These are phyloP conservation scores for Entomortierella lignicola DNA, from an alignment of 192 early-diverging fungal species.

Conservation along the genomic window DNA sequence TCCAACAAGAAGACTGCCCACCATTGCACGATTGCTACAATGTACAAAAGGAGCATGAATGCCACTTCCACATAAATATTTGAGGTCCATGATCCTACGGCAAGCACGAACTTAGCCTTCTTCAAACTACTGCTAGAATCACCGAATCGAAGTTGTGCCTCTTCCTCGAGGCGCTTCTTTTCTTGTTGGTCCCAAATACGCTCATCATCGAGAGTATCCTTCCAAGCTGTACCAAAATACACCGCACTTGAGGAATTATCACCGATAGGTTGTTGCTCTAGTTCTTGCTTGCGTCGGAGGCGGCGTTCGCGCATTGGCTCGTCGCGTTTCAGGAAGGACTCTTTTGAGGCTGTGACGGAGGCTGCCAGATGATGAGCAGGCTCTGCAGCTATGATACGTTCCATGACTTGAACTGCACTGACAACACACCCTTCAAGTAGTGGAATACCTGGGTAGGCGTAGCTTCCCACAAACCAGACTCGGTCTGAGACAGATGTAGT, in stretches of 20 bases:
- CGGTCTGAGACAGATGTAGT: conserved; percentile 38
- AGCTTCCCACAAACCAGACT: conserved; percentile 70
- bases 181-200: conserved; percentile 46
- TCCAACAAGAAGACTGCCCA: conserved; percentile 46
- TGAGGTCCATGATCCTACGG: conserved; percentile 44
- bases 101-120: conserved; percentile 19
- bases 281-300: conserved; percentile 12
- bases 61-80: conserved; percentile 48
- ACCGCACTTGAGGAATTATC: conserved; percentile 14
- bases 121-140: background rate
- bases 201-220: conserved; percentile 48
- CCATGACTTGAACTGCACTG: conserved; percentile 64
- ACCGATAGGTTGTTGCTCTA: background rate
- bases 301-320: conserved; percentile 46
- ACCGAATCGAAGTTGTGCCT: background rate
- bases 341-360: conserved; percentile 9
- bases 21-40: conserved; percentile 46
- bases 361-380: conserved; percentile 13
- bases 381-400: conserved; percentile 46
- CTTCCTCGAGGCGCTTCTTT: conserved; percentile 4
- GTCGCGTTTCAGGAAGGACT: conserved; percentile 41
- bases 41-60: conserved; percentile 44
- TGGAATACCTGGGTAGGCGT: conserved; percentile 70
- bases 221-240: conserved; percentile 45
- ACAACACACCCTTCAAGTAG: conserved; percentile 72